Evolutionary conservation across 805 yeast genomes (phyloP).

Genomic region (Candida xyloterini): DNA sequence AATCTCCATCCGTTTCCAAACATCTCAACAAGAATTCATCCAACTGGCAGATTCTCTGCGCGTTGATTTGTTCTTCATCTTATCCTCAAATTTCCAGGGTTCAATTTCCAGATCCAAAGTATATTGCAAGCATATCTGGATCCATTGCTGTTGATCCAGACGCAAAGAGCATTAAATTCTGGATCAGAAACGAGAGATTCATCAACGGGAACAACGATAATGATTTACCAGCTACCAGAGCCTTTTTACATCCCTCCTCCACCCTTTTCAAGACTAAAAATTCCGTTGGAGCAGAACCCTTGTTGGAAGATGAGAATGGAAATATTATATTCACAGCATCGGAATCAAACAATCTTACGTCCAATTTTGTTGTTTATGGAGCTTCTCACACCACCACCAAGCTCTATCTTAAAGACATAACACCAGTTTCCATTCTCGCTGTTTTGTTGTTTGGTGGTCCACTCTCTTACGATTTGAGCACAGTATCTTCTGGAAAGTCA

Average conservation of each 20-base stretch:
- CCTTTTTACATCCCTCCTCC: conserved; percentile 86
- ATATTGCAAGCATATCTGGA: conserved; percentile 65
- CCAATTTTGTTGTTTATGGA: conserved; percentile 63
- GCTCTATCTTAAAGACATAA: conserved; percentile 67
- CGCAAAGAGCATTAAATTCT: conserved; percentile 64
- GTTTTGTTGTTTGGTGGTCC: conserved; percentile 81
- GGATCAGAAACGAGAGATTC: conserved; percentile 65
- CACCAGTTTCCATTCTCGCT: conserved; percentile 74
- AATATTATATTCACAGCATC: conserved; percentile 32
- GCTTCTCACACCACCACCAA: conserved; percentile 60
- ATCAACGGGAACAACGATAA: conserved; percentile 25
- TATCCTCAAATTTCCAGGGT: conserved; percentile 83
- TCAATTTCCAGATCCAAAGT: conserved; percentile 80
- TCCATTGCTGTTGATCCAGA: conserved; percentile 86
- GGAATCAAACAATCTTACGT: conserved; percentile 29
- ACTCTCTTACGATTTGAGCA: conserved; percentile 53
- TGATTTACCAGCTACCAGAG: conserved; percentile 58
- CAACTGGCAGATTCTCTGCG: conserved; percentile 52
- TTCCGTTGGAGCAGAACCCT: conserved; percentile 14
- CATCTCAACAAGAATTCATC: conserved; percentile 49
- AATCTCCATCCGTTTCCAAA: conserved; percentile 11
- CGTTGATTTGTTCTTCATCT: conserved; percentile 75
- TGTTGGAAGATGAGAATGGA: conserved; percentile 28
- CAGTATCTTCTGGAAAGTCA: conserved; percentile 40
- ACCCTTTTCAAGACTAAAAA: conserved; percentile 49